Evolutionary conservation across 441 rosid genomes (phyloP).

Genomic region (Mallotus repandus): DNA sequence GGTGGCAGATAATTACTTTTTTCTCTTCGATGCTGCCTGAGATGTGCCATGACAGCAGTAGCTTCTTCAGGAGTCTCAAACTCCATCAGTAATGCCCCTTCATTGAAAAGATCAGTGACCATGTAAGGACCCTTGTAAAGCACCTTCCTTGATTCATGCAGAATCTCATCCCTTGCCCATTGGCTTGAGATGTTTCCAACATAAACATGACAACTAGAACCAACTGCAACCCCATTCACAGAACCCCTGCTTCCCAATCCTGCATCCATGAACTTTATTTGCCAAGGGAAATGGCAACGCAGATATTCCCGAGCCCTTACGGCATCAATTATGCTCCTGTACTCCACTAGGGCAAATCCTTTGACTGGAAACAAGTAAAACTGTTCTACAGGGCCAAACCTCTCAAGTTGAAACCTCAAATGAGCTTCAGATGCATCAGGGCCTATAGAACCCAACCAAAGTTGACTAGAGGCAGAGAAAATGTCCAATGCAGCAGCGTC

Average conservation of each 20-base stretch:
- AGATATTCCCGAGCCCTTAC: constrained; percentile 84
- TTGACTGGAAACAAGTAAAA: constrained; percentile 69
- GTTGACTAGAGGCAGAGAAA: constrained; percentile 77
- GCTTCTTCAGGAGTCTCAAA: constrained; percentile 93
- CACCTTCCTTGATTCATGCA: constrained; percentile 85
- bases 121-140: constrained; percentile 70
- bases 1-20: constrained; percentile 45
- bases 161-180: constrained; percentile 86
- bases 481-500: constrained; percentile 73
- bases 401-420: constrained; percentile 79
- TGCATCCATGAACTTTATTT: constrained; percentile 74
- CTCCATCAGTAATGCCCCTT: constrained; percentile 87
- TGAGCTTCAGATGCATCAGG: constrained; percentile 78
- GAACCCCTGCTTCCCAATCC: constrained; percentile 82
- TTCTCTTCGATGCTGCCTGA: constrained; percentile 70
- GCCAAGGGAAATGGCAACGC: constrained; percentile 77
- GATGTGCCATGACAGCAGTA: constrained; percentile 76
- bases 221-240: constrained; percentile 74
- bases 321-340: constrained; percentile 83
- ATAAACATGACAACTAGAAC: constrained; percentile 78
- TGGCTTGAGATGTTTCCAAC: constrained; percentile 73
- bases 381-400: constrained; percentile 79
- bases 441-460: constrained; percentile 81
- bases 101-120: constrained; percentile 74
- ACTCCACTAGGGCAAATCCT: constrained; percentile 86